Evolutionary conservation across 192 early-diverging fungal species (phyloP), one percentile per base, ranked within the genome.

Genomic region (Allomyces macrogynus): DNA sequence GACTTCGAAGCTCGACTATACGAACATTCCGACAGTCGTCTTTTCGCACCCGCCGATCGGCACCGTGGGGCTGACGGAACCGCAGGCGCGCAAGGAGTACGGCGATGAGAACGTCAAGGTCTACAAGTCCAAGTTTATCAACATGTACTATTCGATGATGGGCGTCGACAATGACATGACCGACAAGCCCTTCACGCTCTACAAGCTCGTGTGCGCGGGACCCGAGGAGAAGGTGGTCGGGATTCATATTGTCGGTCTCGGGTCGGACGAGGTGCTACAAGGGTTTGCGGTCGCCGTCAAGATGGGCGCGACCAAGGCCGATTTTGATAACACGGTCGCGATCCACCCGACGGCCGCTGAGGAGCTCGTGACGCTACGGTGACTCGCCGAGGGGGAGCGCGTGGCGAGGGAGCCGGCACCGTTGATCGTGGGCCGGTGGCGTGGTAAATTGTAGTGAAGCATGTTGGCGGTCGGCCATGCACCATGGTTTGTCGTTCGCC

Each of bases 231-330:
- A 89, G 71, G 91, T 99, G 61, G 91, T 99, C 43, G 95, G 95
- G 64, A 74, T 96, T 63, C 95, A 99, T 71, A 70, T 99, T 40
- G 82, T 95, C 63, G 95, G 95, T 92, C 25, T 63, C 16, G 62
- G 16, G 16, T 63, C 40, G 40, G 62, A 63, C 40, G 81, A 82
- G 66, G 78, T 82, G 66, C 73, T 98, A 64, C 93, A 98, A 81
- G 93, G 95, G 40, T 96, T 99, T 74, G 85, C 88, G 60, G 92
- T 99, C 40, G 95, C 95, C 23, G 73, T 98, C 63, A 91, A 92
- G 76, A 96, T 98, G 95, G 95, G 93, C 23, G 95, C 95, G n/a
- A 95, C 90, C 62, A 98, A 98, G 77, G 83, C 77, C n/a, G 90
- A 98, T 72, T 91, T 99, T 78, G 95, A 96, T 72, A 83, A 66